Percentiles rank a stretch among this genome's conserved stretches.
Evolutionary conservation across 768 basidiomycete genomes (phyloP).

Genomic region (Tulasnella sp.): DNA sequence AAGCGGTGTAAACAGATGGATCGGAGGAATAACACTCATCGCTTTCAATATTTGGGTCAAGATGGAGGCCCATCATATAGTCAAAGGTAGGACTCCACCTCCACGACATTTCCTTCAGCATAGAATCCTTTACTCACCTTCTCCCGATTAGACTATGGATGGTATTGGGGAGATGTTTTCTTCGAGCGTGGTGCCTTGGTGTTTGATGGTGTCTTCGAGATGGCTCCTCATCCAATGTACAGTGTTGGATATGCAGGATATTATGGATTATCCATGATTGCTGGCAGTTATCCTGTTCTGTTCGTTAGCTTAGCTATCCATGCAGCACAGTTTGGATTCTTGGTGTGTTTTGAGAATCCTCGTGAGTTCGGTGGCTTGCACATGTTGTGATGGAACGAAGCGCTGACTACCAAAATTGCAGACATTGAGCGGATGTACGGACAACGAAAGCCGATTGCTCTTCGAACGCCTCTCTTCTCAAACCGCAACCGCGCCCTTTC

Average conservation of each 20-base stretch:
- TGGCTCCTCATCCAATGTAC: conserved; percentile 92
- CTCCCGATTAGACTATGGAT: conserved; percentile 98
- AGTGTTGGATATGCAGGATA: conserved; percentile 92
- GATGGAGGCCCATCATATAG: conserved; percentile 90
- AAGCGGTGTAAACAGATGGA: conserved; percentile 45
- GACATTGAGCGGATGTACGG: conserved; percentile 94
- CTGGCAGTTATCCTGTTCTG: conserved; percentile 78
- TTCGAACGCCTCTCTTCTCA: conserved; percentile 46
- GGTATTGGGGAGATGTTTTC: conserved; percentile 94
- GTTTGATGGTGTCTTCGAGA: conserved; percentile 96
- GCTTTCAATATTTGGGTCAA: conserved; percentile 98
- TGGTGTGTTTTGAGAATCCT: conserved; percentile 92
- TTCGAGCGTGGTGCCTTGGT: conserved; percentile 87
- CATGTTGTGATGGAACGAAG: neutral
- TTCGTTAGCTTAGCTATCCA: conserved; percentile 92
- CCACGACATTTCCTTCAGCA: no score
- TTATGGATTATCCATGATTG: conserved; percentile 86
- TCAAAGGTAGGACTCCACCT: no score
- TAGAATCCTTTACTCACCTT: no score
- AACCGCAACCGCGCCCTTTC: neutral
- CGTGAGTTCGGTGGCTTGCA: no score
- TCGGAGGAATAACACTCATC: conserved; percentile 72
- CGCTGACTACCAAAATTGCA: conserved; percentile 24
- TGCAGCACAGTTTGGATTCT: conserved; percentile 91
- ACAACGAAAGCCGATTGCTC: conserved; percentile 76